Conservation (phyloP, 495 filamentous ascomycete genomes). For the Tuber calosporum region DNA sequence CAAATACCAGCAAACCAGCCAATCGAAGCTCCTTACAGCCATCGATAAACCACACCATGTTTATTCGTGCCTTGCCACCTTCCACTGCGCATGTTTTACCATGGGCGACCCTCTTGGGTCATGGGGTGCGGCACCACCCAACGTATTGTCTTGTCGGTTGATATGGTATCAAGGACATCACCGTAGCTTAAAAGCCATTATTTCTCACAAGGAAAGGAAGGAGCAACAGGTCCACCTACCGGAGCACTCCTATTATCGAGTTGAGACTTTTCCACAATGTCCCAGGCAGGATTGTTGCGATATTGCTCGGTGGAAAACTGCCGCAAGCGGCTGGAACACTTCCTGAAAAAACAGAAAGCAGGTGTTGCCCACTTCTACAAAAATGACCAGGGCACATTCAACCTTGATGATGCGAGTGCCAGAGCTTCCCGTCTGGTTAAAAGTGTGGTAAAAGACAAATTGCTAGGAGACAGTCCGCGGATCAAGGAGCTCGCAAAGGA, state of each 20-base stretch:
- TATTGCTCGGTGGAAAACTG: not conserved
- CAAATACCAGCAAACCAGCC: not conserved
- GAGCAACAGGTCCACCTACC: not conserved
- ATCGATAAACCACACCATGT: not conserved
- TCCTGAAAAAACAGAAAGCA: not conserved
- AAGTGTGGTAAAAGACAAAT: not conserved
- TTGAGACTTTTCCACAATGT: not conserved
- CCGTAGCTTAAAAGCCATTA: not conserved
- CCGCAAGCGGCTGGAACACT: not conserved
- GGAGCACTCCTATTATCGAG: not conserved
- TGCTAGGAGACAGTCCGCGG: not conserved
- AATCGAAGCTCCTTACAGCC: not conserved
- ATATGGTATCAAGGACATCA: not conserved
- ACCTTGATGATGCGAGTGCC: not conserved
- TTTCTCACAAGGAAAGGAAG: not conserved
- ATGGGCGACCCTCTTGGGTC: not conserved
- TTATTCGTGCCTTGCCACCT: not conserved
- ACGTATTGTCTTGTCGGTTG: not conserved
- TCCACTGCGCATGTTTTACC: not conserved
- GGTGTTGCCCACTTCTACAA: not conserved
- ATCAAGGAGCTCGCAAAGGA: slow-evolving; percentile 18
- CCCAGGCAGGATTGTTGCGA: not conserved
- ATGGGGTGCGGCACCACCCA: not conserved
- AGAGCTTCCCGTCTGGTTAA: not conserved
- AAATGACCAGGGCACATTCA: not conserved